Percentiles rank a stretch among this genome's conserved stretches.
Evolutionary conservation across 176 grass and related monocot genomes (phyloP).

Genomic region (Avena sativa): DNA sequence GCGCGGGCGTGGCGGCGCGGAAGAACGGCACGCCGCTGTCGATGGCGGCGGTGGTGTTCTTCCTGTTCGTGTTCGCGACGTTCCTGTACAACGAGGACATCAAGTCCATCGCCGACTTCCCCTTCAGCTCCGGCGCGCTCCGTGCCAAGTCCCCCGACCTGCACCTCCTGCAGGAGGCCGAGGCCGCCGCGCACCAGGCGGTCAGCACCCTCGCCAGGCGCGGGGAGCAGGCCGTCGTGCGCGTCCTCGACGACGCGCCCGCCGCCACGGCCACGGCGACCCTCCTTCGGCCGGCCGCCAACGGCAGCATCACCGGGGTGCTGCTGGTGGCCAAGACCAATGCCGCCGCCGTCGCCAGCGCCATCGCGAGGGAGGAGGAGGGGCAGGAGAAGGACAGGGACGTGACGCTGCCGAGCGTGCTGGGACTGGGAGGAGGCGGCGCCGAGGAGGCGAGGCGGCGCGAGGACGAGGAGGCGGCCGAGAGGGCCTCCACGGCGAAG

Average conservation of each 20-base stretch:
- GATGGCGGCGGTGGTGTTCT: slow-evolving; percentile 67
- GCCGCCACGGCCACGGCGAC: background rate
- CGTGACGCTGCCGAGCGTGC: slow-evolving; percentile 66
- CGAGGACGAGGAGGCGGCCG: slow-evolving; percentile 57
- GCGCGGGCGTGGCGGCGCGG: slow-evolving; percentile 65
- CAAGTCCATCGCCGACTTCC: slow-evolving; percentile 89
- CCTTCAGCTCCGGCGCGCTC: slow-evolving; percentile 57
- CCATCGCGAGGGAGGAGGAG: slow-evolving; percentile 41
- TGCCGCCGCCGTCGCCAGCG: slow-evolving; percentile 30
- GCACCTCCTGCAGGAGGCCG: slow-evolving; percentile 67
- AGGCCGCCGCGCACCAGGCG: slow-evolving; percentile 60
- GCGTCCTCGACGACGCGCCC: slow-evolving; percentile 42
- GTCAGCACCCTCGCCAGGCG: slow-evolving; percentile 50
- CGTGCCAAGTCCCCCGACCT: slow-evolving; percentile 57
- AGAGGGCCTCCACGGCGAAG: slow-evolving; percentile 51
- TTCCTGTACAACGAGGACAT: slow-evolving; percentile 99
- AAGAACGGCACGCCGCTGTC: slow-evolving; percentile 75
- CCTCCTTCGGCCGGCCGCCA: background rate
- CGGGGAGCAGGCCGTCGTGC: slow-evolving; percentile 60
- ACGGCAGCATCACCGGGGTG: background rate
- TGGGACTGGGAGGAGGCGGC: slow-evolving; percentile 48
- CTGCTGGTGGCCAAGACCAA: background rate
- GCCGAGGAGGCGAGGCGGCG: slow-evolving; percentile 40
- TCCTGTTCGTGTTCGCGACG: slow-evolving; percentile 77
- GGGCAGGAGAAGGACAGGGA: slow-evolving; percentile 75